These are phyloP conservation scores for Bolboschoenus planiculmis DNA, from an alignment of 176 grass and related monocot species.

Conservation along the genomic window DNA sequence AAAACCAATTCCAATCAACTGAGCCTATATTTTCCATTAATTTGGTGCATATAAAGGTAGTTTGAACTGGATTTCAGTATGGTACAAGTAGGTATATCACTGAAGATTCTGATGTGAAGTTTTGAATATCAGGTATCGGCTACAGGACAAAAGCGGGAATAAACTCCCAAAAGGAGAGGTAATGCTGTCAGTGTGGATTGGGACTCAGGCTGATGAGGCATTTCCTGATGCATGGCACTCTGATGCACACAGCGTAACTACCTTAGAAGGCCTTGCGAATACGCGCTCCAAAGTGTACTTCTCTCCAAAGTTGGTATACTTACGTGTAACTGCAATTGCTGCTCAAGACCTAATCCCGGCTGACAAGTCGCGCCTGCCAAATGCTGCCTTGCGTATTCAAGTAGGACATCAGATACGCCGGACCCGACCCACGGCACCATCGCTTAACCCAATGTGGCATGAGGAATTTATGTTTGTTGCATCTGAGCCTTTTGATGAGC, in stretches of 20 bases:
- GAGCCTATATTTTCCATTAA: neutral
- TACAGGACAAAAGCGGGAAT: slow-evolving; percentile 51
- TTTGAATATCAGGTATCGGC: slow-evolving; percentile 17
- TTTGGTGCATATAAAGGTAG: neutral
- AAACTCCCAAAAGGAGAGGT: slow-evolving; percentile 67
- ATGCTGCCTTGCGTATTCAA: slow-evolving; percentile 48
- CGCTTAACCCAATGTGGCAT: slow-evolving; percentile 68
- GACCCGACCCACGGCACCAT: slow-evolving; percentile 39
- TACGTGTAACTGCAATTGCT: slow-evolving; percentile 46
- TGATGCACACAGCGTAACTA: slow-evolving; percentile 41
- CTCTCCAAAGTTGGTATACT: slow-evolving; percentile 84
- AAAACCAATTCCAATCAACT: neutral
- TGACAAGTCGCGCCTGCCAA: slow-evolving; percentile 56
- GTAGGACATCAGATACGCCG: slow-evolving; percentile 61
- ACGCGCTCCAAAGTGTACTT: slow-evolving; percentile 92
- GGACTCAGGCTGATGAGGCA: slow-evolving; percentile 92
- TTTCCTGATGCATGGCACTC: slow-evolving; percentile 91
- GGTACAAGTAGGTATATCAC: neutral
- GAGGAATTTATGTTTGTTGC: slow-evolving; percentile 95
- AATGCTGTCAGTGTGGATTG: slow-evolving; percentile 96
- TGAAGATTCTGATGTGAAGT: slow-evolving; percentile 3
- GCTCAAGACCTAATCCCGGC: slow-evolving; percentile 75
- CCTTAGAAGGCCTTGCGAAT: slow-evolving; percentile 34
- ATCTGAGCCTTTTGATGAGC: slow-evolving; percentile 80
- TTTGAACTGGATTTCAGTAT: neutral